Percentiles rank a stretch among this genome's conserved stretches.
phyloP scores from a whole-genome alignment of 345 rosid genomes.

The Brassica cretica region DNA sequence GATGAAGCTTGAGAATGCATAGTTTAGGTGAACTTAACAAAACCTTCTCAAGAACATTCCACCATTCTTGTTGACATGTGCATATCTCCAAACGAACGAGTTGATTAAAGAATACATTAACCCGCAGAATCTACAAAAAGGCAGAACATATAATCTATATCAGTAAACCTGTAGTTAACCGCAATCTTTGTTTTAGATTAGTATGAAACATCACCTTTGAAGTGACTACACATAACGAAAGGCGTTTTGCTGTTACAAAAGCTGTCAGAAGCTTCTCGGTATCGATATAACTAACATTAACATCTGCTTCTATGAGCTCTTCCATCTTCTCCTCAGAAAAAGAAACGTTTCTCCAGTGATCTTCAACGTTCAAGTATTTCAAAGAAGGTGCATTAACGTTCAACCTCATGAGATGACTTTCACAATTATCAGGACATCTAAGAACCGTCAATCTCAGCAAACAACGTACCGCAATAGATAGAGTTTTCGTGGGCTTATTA shows the following conservation, averaged over 20 bases:
- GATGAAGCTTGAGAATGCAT: conserved; percentile 19
- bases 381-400: conserved; percentile 5
- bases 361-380: conserved; percentile 19
- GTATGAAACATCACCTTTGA: not conserved
- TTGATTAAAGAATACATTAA: not conserved
- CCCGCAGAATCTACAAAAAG: not conserved
- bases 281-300: not conserved
- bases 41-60: conserved; percentile 11
- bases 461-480: not conserved
- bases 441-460: not conserved
- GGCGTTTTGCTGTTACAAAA: not conserved
- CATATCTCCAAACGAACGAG: conserved; percentile 24
- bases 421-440: conserved; percentile 6
- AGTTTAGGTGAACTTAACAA: conserved; percentile 13
- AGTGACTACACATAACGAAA: conserved; percentile 4
- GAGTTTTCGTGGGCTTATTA: not conserved
- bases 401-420: not conserved
- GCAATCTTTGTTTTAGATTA: not conserved
- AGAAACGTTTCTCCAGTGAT: conserved; percentile 4
- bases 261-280: conserved; percentile 4
- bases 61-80: conserved; percentile 22
- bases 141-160: not conserved
- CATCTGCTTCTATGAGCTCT: conserved; percentile 11
- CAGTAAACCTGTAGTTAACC: not conserved
- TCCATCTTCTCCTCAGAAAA: conserved; percentile 11